Conservation (phyloP, 78 protist genomes). For the Tieghemostelium lacteum region DNA sequence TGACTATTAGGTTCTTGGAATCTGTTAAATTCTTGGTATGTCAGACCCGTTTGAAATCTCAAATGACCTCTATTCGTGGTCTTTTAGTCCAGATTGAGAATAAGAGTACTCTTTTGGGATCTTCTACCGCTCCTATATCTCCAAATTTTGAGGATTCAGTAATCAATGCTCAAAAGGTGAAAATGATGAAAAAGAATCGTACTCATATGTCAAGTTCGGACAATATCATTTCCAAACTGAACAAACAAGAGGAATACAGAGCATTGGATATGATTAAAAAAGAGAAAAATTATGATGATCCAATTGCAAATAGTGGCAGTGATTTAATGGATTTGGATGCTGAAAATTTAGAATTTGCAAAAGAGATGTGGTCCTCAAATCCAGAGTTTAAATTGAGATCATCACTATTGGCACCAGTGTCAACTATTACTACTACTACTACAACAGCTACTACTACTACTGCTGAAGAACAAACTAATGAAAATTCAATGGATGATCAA, state of each 20-base stretch:
- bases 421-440: too few relatives aligned
- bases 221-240: not conserved
- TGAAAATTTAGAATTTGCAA: constrained; percentile 52
- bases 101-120: not conserved
- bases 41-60: constrained; percentile 1
- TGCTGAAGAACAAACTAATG: not conserved
- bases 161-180: too few relatives aligned
- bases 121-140: not conserved
- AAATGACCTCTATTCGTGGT: constrained; percentile 21
- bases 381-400: constrained; percentile 46
- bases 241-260: constrained; percentile 1
- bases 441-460: not conserved
- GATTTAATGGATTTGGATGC: constrained; percentile 75
- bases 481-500: constrained; percentile 16
- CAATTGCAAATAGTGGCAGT: too few relatives aligned
- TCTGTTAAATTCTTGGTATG: constrained; percentile 21
- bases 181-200: too few relatives aligned
- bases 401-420: too few relatives aligned
- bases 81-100: constrained; percentile 16
- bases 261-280: not conserved
- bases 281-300: constrained; percentile 13
- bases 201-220: too few relatives aligned
- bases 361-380: constrained; percentile 66
- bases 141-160: not conserved
- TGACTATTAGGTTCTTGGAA: constrained; percentile 11